phyloP scores from a whole-genome alignment of 2,329 filamentous ascomycete species.

The Calonectria pseudoreteaudii region DNA sequence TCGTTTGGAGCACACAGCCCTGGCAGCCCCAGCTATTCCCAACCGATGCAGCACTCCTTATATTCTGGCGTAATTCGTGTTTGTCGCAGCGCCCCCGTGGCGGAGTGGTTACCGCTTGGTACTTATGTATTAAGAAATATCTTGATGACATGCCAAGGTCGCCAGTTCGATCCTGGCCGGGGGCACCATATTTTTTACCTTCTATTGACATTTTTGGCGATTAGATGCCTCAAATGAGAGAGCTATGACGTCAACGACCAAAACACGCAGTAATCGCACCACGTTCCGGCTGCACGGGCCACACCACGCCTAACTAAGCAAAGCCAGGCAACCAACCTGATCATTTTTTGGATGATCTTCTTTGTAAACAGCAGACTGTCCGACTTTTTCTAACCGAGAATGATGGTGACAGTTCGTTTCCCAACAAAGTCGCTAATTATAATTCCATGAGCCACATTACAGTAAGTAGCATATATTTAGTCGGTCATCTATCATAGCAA shows the following conservation, averaged over 20 bases:
- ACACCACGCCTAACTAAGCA: neutral
- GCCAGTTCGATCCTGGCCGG: slow-evolving; percentile 24
- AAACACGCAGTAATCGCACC: neutral
- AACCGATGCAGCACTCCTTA: neutral
- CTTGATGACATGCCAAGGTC: slow-evolving; percentile 21
- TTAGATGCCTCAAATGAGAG: neutral
- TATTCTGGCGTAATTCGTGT: neutral
- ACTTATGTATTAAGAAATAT: slow-evolving; percentile 15
- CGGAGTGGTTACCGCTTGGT: slow-evolving; percentile 21
- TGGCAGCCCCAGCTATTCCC: neutral
- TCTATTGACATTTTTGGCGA: neutral
- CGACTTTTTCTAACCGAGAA: no score
- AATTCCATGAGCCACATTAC: no score
- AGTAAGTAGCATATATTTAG: no score
- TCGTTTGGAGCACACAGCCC: neutral
- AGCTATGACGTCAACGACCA: neutral
- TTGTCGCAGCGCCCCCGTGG: slow-evolving; percentile 15
- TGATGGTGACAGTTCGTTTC: no score
- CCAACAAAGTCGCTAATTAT: no score
- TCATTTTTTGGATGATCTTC: no score
- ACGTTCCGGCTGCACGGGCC: neutral
- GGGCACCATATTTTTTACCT: slow-evolving; percentile 9
- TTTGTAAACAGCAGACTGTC: no score
- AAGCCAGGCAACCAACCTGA: no score
- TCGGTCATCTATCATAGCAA: no score